Evolutionary conservation across 2,329 filamentous ascomycete species (phyloP).

Genomic region (Rhinocladiella similis): DNA sequence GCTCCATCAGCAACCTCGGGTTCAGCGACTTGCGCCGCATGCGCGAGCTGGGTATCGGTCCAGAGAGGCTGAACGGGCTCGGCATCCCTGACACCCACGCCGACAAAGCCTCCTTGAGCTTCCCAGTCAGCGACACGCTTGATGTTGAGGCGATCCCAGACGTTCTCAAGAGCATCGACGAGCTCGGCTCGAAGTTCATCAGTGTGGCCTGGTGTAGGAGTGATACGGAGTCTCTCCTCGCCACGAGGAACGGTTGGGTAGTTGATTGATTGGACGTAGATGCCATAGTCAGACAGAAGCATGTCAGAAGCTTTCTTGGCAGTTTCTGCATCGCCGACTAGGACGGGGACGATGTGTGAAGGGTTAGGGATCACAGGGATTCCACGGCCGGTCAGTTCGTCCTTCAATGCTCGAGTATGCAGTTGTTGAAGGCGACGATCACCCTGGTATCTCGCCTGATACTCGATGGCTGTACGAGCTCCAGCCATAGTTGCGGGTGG

Average conservation of each 20-base stretch:
- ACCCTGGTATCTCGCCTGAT: conserved; percentile 80
- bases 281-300: conserved; percentile 83
- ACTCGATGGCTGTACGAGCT: conserved; percentile 86
- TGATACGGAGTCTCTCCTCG: conserved; percentile 95
- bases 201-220: conserved; percentile 88
- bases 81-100: conserved; percentile 74
- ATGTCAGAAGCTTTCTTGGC: conserved; percentile 92
- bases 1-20: conserved; percentile 14
- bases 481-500: conserved; percentile 97
- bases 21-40: conserved; percentile 16
- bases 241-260: conserved; percentile 97
- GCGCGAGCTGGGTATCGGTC: conserved; percentile 77
- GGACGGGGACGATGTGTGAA: conserved; percentile 89
- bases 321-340: conserved; percentile 90
- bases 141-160: conserved; percentile 85
- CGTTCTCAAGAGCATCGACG: conserved; percentile 76
- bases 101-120: conserved; percentile 86
- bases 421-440: conserved; percentile 92
- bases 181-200: conserved; percentile 84
- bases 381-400: conserved; percentile 72
- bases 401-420: conserved; percentile 93
- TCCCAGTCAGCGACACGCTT: conserved; percentile 94
- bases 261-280: conserved; percentile 99
- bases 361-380: conserved; percentile 98
- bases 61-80: conserved; percentile 73